Conservation (phyloP, 805 yeast genomes). For the Maudiozyma bulderi region DNA sequence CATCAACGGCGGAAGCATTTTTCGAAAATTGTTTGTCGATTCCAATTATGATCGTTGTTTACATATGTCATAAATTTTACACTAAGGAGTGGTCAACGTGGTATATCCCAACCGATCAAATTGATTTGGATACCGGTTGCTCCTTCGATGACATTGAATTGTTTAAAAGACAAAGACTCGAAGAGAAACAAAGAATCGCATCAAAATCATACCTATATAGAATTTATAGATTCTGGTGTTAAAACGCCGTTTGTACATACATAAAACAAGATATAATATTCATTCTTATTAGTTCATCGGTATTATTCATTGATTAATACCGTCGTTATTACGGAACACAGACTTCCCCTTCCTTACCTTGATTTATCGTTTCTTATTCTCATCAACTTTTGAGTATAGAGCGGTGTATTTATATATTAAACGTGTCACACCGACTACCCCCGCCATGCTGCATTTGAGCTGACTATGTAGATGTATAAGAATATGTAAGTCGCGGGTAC, state of each 20-base stretch:
- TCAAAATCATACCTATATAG: constrained; percentile 26
- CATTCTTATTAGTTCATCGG: too few species aligned
- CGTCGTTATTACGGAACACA: too few species aligned
- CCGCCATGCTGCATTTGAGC: too few species aligned
- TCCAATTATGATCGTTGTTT: constrained; percentile 38
- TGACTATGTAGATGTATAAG: too few species aligned
- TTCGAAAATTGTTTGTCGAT: constrained; percentile 45
- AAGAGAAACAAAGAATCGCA: constrained; percentile 24
- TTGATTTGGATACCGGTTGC: constrained; percentile 51
- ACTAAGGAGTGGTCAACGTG: constrained; percentile 25
- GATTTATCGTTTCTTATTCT: too few species aligned
- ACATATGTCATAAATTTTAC: constrained; percentile 38
- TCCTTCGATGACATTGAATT: constrained; percentile 39
- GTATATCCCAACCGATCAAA: constrained; percentile 34
- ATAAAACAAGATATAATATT: neutral
- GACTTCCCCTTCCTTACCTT: too few species aligned
- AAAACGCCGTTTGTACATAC: neutral
- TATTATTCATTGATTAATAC: too few species aligned
- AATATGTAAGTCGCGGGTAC: too few species aligned
- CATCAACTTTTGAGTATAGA: too few species aligned
- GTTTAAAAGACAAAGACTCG: constrained; percentile 32
- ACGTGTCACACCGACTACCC: too few species aligned
- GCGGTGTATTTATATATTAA: too few species aligned
- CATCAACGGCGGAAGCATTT: constrained; percentile 33
- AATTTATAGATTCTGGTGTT: constrained; percentile 29